Evolutionary conservation across 1,284 basidiomycete species (phyloP).

Genomic region (Trichosporon faecale): DNA sequence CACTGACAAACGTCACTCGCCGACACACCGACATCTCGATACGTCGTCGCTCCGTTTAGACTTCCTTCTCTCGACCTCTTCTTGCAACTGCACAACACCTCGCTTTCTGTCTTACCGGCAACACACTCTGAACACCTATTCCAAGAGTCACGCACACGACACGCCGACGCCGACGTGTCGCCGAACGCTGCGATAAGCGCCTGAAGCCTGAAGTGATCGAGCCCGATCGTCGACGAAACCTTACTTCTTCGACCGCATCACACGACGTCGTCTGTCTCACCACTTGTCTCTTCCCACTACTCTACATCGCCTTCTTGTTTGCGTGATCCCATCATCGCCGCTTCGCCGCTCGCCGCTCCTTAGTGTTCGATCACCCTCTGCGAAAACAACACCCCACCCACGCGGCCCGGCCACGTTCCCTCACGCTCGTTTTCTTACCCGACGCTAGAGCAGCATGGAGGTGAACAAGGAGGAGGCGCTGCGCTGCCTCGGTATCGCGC

Average conservation of each 20-base stretch:
- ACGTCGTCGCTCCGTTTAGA: background rate
- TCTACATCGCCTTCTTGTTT: background rate
- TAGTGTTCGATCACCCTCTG: background rate
- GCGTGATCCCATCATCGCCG: too few species aligned
- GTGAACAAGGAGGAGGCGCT: constrained; percentile 85
- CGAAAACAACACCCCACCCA: background rate
- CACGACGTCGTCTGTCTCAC: background rate
- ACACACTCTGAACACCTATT: too few species aligned
- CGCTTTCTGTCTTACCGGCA: too few species aligned
- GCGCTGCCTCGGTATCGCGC: constrained; percentile 72
- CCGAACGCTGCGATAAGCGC: background rate
- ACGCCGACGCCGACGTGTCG: background rate
- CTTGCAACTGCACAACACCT: too few species aligned
- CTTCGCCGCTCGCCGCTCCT: background rate
- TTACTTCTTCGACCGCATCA: background rate
- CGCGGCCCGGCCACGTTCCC: too few species aligned
- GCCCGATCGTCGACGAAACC: background rate
- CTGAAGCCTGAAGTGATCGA: too few species aligned
- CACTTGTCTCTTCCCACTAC: too few species aligned
- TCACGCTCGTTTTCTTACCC: background rate
- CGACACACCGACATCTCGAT: background rate
- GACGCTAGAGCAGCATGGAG: constrained; percentile 59
- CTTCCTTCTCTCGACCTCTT: background rate
- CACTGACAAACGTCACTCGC: background rate
- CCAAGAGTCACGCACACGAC: background rate